phyloP scores from a whole-genome alignment of 83 land plant species.

The Picea abies region DNA sequence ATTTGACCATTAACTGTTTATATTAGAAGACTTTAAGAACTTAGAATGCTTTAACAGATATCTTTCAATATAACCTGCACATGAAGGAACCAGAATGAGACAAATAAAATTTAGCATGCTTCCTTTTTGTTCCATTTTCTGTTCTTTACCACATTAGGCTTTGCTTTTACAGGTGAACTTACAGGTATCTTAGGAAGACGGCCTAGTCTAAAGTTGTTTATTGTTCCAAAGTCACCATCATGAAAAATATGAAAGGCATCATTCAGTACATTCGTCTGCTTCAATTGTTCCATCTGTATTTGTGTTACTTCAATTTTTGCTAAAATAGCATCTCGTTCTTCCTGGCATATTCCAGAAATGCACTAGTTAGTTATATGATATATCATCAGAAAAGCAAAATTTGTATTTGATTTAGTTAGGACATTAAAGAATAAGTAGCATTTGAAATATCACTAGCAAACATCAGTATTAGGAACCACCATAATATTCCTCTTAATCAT shows the following conservation, averaged over 20 bases:
- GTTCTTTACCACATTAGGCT: background rate
- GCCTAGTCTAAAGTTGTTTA: constrained; percentile 95
- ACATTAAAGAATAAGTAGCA: background rate
- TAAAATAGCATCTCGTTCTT: constrained; percentile 92
- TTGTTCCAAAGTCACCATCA: constrained; percentile 99
- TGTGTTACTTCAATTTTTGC: constrained; percentile 92
- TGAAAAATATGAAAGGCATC: constrained; percentile 94
- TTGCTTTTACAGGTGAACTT: constrained; percentile 22
- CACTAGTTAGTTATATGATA: constrained; percentile 1
- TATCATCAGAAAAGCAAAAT: background rate
- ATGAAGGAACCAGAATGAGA: background rate
- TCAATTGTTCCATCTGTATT: constrained; percentile 88
- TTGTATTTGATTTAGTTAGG: background rate
- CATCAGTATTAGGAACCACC: background rate
- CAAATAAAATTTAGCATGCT: background rate
- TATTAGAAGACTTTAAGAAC: constrained; percentile 1
- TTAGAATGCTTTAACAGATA: background rate
- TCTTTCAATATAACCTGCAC: background rate
- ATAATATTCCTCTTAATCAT: background rate
- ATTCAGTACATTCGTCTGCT: constrained; percentile 90
- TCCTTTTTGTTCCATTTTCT: background rate
- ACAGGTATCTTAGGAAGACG: constrained; percentile 91
- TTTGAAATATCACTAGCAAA: background rate
- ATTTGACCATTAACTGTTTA: background rate
- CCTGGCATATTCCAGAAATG: constrained; percentile 39